Percentiles rank a stretch among this genome's conserved stretches.
These are phyloP conservation scores for Podaxis carcinomalis DNA, from an alignment of 768 basidiomycete species.

Conservation along the genomic window DNA sequence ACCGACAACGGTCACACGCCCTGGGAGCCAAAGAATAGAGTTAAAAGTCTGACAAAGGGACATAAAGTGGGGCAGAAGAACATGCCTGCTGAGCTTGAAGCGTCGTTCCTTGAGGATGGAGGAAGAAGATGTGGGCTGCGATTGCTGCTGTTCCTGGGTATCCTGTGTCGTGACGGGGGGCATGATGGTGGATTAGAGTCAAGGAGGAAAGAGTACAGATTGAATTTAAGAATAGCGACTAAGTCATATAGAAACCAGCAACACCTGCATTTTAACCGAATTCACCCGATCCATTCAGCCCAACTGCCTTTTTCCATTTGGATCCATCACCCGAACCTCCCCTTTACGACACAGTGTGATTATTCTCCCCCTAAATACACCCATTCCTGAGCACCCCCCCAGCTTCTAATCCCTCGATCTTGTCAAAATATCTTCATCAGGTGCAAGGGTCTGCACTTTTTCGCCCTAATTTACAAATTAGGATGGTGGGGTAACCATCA, in stretches of 20 bases:
- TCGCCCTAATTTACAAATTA: neutral
- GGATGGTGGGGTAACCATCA: neutral
- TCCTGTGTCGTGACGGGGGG: constrained; percentile 41
- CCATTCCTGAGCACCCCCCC: neutral
- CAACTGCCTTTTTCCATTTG: neutral
- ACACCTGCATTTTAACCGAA: constrained; percentile 22
- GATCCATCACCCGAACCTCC: neutral
- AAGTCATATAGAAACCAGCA: constrained; percentile 20
- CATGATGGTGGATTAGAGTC: constrained; percentile 37
- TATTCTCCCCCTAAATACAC: neutral
- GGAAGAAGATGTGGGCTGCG: constrained; percentile 27
- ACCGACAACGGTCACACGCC: constrained; percentile 91
- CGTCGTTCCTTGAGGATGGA: constrained; percentile 73
- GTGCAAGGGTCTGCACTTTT: constrained; percentile 2
- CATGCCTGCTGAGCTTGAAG: constrained; percentile 84
- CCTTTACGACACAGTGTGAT: neutral
- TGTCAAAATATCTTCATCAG: neutral
- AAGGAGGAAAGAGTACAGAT: constrained; percentile 18
- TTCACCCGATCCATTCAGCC: constrained; percentile 26
- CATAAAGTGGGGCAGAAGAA: constrained; percentile 13
- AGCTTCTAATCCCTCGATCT: neutral
- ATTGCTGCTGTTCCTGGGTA: constrained; percentile 36
- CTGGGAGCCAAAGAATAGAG: constrained; percentile 31
- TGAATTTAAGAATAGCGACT: constrained; percentile 13
- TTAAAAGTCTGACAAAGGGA: neutral